Conservation (phyloP, 2,329 filamentous ascomycete species). For the Penicillium sp. region DNA sequence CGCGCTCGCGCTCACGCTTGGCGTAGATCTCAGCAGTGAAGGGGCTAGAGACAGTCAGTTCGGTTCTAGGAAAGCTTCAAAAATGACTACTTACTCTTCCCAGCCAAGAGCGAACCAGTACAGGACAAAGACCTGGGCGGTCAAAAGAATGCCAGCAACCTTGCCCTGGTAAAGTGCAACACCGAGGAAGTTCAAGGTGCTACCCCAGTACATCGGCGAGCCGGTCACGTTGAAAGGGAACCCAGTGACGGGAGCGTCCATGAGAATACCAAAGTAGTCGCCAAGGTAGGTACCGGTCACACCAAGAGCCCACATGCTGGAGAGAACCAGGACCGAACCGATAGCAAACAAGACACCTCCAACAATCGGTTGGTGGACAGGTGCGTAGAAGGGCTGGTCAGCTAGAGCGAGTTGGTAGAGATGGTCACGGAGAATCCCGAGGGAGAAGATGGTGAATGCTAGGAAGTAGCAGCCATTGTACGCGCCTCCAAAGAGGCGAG, state of each 20-base stretch:
- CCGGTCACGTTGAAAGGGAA: conserved; percentile 91
- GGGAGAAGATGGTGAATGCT: conserved; percentile 76
- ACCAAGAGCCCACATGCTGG: conserved; percentile 83
- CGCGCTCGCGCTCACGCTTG: conserved; percentile 49
- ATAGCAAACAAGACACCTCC: conserved; percentile 62
- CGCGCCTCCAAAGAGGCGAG: conserved; percentile 72
- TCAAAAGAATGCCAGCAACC: conserved; percentile 73
- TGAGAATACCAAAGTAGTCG: conserved; percentile 97
- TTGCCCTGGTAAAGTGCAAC: conserved; percentile 76
- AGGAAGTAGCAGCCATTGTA: conserved; percentile 81
- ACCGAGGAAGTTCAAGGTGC: conserved; percentile 82
- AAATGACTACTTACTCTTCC: conserved; percentile 56
- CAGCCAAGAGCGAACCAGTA: conserved; percentile 74
- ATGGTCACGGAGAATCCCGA: conserved; percentile 80
- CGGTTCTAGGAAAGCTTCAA: not conserved
- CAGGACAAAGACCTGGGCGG: conserved; percentile 62
- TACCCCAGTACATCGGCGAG: conserved; percentile 94
- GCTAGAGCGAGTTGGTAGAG: conserved; percentile 78
- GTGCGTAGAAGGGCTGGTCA: conserved; percentile 64
- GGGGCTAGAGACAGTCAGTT: conserved; percentile 43
- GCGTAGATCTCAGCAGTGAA: conserved; percentile 90
- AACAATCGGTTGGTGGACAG: conserved; percentile 56
- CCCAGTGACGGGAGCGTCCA: conserved; percentile 86
- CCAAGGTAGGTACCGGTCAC: conserved; percentile 93
- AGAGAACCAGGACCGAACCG: conserved; percentile 78